Evolutionary conservation across 2,329 filamentous ascomycete species (phyloP), one percentile per base, ranked within the genome.

Genomic region (Colletotrichum graminicola): DNA sequence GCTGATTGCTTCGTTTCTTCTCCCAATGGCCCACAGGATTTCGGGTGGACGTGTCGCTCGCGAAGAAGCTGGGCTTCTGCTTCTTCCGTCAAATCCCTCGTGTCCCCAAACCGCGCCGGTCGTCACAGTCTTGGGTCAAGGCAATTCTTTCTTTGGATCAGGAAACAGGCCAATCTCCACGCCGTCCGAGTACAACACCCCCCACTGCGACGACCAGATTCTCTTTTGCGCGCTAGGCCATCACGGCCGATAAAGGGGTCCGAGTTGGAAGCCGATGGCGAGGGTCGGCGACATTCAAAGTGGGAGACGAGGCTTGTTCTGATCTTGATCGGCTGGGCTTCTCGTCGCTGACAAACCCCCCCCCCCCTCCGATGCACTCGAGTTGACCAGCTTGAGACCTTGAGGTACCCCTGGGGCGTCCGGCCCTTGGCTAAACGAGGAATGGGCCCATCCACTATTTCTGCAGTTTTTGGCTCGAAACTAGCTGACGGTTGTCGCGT

Each of bases 321-420:
- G 39, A 68, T 64, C 69, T 68, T 71, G 65, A 68, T 71, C 69
- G 64, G 65, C 68, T 49, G 45, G 59, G 52, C 43, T 62, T 36
- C 43, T 65, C 51, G 56, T 23, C 39, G 67, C 57, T 45, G 39
- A 55, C 45, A 34, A 64, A 49, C 43, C 45, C 41, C 54, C 52
- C 5, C 29, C 21, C n/a, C 36, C 26, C 7, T 34, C n/a, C 11
- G 34, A 45, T 63, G 34, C 52, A 39, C 23, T 32, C 59, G 23
- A 29, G 29, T 59, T 39, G 26, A 59, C 63, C 57, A 63, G 59
- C 68, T 71, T 54, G 63, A 59, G 47, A 54, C 45, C 45, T 23
- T 12, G 3, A 10, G 45, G 45, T 45, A 47, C 45, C 52, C 34
- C 54, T 55, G 54, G 65, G 59, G 64, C 65, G 55, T 59, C 66